Evolutionary conservation across 768 basidiomycete genomes (phyloP).

Genomic region (Lentinula detonsa): DNA sequence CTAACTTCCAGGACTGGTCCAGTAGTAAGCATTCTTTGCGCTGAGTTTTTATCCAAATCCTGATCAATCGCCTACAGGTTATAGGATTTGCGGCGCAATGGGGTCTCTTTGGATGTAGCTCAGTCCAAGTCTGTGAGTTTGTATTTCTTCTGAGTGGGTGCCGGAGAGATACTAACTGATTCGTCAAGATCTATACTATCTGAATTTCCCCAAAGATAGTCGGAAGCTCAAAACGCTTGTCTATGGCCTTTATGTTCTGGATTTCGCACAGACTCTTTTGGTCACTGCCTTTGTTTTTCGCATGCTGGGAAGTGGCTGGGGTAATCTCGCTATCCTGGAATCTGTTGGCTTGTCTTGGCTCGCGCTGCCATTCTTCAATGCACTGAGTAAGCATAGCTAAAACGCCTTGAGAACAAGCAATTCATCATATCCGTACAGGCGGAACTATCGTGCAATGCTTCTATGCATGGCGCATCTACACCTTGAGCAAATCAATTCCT

Average conservation of each 20-base stretch:
- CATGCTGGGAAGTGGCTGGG: neutral
- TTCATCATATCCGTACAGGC: neutral
- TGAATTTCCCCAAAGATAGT: neutral
- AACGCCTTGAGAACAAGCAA: neutral
- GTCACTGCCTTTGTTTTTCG: neutral
- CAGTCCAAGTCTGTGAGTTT: neutral
- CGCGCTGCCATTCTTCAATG: neutral
- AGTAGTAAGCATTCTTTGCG: neutral
- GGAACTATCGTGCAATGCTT: neutral
- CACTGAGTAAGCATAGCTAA: neutral
- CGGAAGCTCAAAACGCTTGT: neutral
- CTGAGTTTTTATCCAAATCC: neutral
- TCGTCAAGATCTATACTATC: neutral
- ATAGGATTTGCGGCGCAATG: neutral
- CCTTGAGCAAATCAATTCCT: neutral
- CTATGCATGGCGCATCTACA: neutral
- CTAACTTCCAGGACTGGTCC: neutral
- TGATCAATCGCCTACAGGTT: neutral
- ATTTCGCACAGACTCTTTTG: neutral
- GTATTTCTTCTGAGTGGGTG: neutral
- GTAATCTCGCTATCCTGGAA: neutral
- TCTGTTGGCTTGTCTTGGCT: neutral
- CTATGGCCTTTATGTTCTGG: neutral
- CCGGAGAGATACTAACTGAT: neutral
- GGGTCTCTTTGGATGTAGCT: slow-evolving; percentile 1